Evolutionary conservation across 768 basidiomycete genomes (phyloP).

Genomic region (Sarcodon sp.): DNA sequence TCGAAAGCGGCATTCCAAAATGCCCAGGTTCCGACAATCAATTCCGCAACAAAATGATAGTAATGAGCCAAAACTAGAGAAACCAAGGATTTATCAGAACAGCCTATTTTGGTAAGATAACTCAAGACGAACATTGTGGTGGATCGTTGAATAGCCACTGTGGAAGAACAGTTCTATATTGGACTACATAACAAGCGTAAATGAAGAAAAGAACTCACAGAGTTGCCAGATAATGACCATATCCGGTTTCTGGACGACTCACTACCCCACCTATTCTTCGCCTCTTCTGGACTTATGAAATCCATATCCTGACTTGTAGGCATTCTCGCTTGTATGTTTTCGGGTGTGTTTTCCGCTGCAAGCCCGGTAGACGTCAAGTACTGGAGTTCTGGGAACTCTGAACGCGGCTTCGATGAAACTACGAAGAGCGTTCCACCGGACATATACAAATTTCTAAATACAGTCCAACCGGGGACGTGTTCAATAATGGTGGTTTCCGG

Average conservation of each 20-base stretch:
- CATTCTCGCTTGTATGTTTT: slow-evolving; percentile 53
- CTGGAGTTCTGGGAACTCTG: slow-evolving; percentile 29
- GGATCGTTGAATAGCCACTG: slow-evolving; percentile 47
- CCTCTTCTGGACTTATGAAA: slow-evolving; percentile 47
- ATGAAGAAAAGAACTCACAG: slow-evolving; percentile 30
- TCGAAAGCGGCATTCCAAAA: slow-evolving; percentile 49
- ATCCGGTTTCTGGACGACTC: slow-evolving; percentile 20
- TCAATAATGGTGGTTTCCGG: slow-evolving; percentile 44
- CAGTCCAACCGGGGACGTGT: slow-evolving; percentile 76
- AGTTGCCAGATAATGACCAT: slow-evolving; percentile 59
- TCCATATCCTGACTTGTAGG: slow-evolving; percentile 54
- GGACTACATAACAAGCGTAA: background rate
- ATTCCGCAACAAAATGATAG: slow-evolving; percentile 80
- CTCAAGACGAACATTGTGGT: slow-evolving; percentile 29
- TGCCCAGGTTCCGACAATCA: slow-evolving; percentile 64
- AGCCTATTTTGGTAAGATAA: background rate
- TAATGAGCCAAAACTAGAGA: slow-evolving; percentile 62
- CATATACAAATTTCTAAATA: slow-evolving; percentile 77
- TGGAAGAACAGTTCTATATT: background rate
- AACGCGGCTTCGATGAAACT: slow-evolving; percentile 32
- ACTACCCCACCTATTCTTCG: slow-evolving; percentile 44
- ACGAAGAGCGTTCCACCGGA: slow-evolving; percentile 72
- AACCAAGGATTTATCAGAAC: slow-evolving; percentile 1
- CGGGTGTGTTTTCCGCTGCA: slow-evolving; percentile 40
- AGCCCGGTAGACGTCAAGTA: slow-evolving; percentile 63